phyloP scores from a whole-genome alignment of 139 green algal species.

The Edaphochlamys debaryana region DNA sequence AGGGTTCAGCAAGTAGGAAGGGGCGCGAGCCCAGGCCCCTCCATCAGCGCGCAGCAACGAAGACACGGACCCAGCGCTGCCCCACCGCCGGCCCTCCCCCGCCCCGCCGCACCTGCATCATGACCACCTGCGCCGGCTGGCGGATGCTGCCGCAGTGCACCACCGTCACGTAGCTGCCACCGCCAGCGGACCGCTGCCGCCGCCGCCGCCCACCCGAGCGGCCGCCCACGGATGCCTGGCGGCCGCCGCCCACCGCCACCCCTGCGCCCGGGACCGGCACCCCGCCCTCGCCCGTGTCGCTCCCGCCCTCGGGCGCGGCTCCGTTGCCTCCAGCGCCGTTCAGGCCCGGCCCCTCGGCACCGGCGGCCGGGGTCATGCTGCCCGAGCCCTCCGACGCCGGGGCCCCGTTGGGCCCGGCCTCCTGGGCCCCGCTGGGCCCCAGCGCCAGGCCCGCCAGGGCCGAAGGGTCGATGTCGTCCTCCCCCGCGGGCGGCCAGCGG shows the following conservation, averaged over 20 bases:
- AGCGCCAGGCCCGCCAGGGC: background rate
- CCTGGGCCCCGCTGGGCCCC: too few species aligned
- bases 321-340: background rate
- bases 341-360: background rate
- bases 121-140: constrained; percentile 68
- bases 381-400: background rate
- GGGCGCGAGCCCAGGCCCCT: too few species aligned
- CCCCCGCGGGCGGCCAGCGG: constrained; percentile 63
- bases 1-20: background rate
- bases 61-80: too few species aligned
- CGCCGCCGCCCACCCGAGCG: background rate
- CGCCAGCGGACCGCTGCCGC: constrained; percentile 7
- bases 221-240: background rate
- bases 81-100: too few species aligned
- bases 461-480: background rate
- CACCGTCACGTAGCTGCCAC: constrained; percentile 59
- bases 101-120: constrained; percentile 58
- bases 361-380: background rate
- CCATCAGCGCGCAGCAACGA: too few species aligned
- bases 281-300: too few species aligned
- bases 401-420: background rate
- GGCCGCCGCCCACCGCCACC: background rate
- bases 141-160: constrained; percentile 81
- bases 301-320: too few species aligned
- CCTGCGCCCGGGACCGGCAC: background rate